Conservation (phyloP, 2,329 filamentous ascomycete species). For the Fusarium hainanense region DNA sequence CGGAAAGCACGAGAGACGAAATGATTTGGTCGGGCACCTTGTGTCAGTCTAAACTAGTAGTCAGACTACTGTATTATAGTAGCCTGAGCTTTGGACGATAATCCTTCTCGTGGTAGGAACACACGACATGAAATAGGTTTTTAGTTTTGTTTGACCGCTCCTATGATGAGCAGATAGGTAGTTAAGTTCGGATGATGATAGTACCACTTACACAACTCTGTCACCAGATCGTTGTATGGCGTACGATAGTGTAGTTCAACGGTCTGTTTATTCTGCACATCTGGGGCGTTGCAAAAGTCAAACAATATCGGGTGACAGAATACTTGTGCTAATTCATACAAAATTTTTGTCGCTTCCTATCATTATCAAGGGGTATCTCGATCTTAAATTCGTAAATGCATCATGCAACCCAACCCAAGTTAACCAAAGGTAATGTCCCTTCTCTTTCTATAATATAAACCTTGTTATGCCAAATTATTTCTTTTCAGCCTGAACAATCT, state of each 20-base stretch:
- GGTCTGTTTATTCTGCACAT: conserved; percentile 16
- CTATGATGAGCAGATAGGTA: conserved; percentile 11
- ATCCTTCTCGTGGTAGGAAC: too few species aligned
- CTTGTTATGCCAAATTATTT: conserved; percentile 1
- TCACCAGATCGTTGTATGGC: conserved; percentile 7
- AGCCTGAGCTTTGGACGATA: too few species aligned
- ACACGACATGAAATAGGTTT: too few species aligned
- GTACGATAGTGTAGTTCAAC: not conserved
- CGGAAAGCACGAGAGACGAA: too few species aligned
- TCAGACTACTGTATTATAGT: too few species aligned
- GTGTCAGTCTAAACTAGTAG: too few species aligned
- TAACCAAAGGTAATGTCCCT: not conserved
- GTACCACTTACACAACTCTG: conserved; percentile 4
- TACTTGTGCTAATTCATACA: conserved; percentile 7
- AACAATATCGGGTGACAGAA: conserved; percentile 1
- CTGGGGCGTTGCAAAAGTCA: conserved; percentile 1
- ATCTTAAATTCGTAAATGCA: conserved; percentile 34
- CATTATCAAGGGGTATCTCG: conserved; percentile 33
- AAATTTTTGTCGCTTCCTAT: conserved; percentile 9
- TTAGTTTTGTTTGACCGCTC: conserved; percentile 14
- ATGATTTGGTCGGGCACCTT: too few species aligned
- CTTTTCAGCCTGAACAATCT: conserved; percentile 23
- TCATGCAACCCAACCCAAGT: conserved; percentile 3
- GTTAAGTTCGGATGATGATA: not conserved
- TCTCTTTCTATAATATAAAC: conserved; percentile 6